phyloP scores from a whole-genome alignment of 768 basidiomycete species.

The Russula brevipes region DNA sequence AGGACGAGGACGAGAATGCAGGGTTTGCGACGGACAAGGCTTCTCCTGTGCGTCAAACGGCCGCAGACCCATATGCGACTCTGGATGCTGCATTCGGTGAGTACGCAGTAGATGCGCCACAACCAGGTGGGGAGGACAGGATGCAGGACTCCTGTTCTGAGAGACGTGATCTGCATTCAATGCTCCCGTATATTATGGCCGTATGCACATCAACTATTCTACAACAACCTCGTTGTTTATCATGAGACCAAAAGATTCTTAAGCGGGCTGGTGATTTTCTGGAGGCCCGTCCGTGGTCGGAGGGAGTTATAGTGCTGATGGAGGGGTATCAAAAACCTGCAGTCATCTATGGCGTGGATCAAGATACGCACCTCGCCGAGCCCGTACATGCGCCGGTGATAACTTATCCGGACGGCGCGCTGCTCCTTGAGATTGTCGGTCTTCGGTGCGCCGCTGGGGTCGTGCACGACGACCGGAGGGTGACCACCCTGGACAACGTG shows the following conservation, averaged over 20 bases:
- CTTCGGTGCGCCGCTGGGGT: conserved; percentile 43
- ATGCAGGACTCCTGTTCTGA: conserved; percentile 64
- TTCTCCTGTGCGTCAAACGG: conserved; percentile 22
- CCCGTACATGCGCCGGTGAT: conserved; percentile 91
- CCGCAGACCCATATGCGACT: conserved; percentile 75
- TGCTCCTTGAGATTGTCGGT: conserved; percentile 34
- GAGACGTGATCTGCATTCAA: not conserved
- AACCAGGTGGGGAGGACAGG: conserved; percentile 46
- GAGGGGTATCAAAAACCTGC: not conserved
- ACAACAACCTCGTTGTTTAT: conserved; percentile 1
- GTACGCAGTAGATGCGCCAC: conserved; percentile 68
- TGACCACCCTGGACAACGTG: conserved; percentile 82
- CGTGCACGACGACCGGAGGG: conserved; percentile 81
- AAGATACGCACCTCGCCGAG: conserved; percentile 76
- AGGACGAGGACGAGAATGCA: conserved; percentile 33
- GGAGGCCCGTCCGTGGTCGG: conserved; percentile 43
- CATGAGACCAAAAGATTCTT: conserved; percentile 13
- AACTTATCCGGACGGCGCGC: conserved; percentile 67
- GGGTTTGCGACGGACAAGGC: conserved; percentile 37
- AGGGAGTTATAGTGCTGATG: conserved; percentile 84
- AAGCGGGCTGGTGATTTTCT: conserved; percentile 21
- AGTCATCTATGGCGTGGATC: not conserved
- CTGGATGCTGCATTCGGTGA: conserved; percentile 71
- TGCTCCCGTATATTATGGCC: not conserved
- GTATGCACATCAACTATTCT: conserved; percentile 5